Base-by-base conservation (phyloP, 495 filamentous ascomycete species). In the Evernia prunastri region DNA sequence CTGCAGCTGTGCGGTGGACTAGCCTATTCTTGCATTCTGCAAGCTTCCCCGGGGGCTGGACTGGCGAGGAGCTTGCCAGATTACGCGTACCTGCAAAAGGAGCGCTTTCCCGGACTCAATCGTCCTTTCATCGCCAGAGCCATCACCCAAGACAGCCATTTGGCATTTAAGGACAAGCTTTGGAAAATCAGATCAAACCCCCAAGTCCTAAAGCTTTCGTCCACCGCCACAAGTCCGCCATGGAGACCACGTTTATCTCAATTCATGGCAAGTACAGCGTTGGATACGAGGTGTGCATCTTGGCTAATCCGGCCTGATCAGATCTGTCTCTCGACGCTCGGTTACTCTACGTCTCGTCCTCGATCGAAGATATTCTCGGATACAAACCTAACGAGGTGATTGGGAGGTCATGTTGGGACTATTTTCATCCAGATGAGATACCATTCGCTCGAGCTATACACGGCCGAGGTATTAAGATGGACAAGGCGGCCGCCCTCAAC, bases 181-280 rank as follows among this genome's bases (percentile, higher is more conserved):
- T 40, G 8, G n/a, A 5, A n/a, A 33, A 31, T n/a, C 15, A 40
- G 37, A 56, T 27, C 18, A 27, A 23, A n/a, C n/a, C n/a, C 20
- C 31, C 39, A 0, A 3, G 25, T 63, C 15, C 23, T 42, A 31
- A 42, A 43, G 36, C 42, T 54, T 42, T 23, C 37, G 3, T 23
- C 17, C 42, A 45, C 39, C 60, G 12, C 25, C 29, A 45, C 23
- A 23, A 63, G 25, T 54, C 66, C 74, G 76, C 68, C 71, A 94
- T 94, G 90, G 91, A 94, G 76, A 89, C 88, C 67, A 96, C 91
- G 51, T 95, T 95, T 78, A 95, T 96, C 78, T 91, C 91, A 66
- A 95, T 95, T 68, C 91, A 95, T 75, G 90, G 91, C 86, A 75
- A 77, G 87, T 83, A 68, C 57, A 20, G 9, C 59, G 59, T 59